These are phyloP conservation scores for Aspergillus awamori DNA, from an alignment of 2,329 filamentous ascomycete species.

Conservation along the genomic window DNA sequence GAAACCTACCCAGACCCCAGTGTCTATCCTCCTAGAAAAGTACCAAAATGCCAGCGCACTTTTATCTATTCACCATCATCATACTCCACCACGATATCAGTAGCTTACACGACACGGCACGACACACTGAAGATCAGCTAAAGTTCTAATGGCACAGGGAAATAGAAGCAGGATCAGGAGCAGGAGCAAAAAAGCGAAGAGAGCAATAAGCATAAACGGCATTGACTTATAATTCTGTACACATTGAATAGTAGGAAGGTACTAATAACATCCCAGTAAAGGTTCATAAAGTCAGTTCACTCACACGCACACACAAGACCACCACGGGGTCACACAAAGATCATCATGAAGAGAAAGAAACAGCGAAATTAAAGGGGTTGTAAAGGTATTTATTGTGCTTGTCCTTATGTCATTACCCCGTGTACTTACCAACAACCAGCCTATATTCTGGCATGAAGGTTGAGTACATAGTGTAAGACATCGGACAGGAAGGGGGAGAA, in stretches of 20 bases:
- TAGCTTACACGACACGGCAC: neutral
- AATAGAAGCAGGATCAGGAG: neutral
- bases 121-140: neutral
- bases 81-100: neutral
- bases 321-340: neutral
- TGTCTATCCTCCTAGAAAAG: too few species aligned
- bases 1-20: too few species aligned
- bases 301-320: neutral
- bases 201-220: conserved; percentile 1
- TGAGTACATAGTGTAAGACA: too few species aligned
- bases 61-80: neutral
- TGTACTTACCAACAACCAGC: too few species aligned
- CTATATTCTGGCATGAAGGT: too few species aligned
- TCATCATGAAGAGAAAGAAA: conserved; percentile 6
- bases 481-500: too few species aligned
- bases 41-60: neutral
- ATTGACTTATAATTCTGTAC: conserved; percentile 15
- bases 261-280: neutral
- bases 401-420: too few species aligned
- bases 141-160: neutral
- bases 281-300: conserved; percentile 11
- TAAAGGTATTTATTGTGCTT: too few species aligned
- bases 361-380: neutral
- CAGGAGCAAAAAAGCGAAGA: neutral
- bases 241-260: neutral